Conservation (phyloP, 495 filamentous ascomycete genomes). For the Aspergillus avenaceus region DNA sequence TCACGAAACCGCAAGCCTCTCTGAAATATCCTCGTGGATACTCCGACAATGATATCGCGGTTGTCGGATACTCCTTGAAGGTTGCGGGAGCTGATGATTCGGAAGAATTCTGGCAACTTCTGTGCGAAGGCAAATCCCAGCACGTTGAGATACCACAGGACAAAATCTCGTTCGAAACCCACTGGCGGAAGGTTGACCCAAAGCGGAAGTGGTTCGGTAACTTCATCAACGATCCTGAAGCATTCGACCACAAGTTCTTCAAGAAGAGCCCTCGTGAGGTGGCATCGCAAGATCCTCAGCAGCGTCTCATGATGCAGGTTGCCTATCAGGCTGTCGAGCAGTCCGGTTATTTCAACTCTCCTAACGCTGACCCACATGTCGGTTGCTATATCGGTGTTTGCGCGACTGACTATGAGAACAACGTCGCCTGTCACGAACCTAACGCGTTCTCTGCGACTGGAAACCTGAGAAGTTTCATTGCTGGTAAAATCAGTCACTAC, state of each 20-base stretch:
- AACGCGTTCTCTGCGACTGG: slow-evolving; percentile 35
- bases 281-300: slow-evolving; percentile 46
- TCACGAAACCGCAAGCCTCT: neutral
- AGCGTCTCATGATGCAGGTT: slow-evolving; percentile 40
- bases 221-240: slow-evolving; percentile 36
- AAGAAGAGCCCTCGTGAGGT: slow-evolving; percentile 40
- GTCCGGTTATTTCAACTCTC: slow-evolving; percentile 25
- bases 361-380: slow-evolving; percentile 13
- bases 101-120: slow-evolving; percentile 39
- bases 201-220: slow-evolving; percentile 39
- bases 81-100: slow-evolving; percentile 42
- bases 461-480: slow-evolving; percentile 21
- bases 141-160: slow-evolving; percentile 30
- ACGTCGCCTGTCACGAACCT: slow-evolving; percentile 25
- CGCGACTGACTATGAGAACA: slow-evolving; percentile 29
- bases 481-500: slow-evolving; percentile 29
- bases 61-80: slow-evolving; percentile 46
- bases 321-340: slow-evolving; percentile 46
- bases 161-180: slow-evolving; percentile 24
- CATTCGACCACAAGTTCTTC: slow-evolving; percentile 53
- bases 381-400: slow-evolving; percentile 30
- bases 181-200: slow-evolving; percentile 21
- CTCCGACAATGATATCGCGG: slow-evolving; percentile 40
- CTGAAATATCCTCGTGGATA: no score
- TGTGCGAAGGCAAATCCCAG: slow-evolving; percentile 35